These are phyloP conservation scores for Colletotrichum cereale DNA, from an alignment of 2,329 filamentous ascomycete species.

Conservation along the genomic window DNA sequence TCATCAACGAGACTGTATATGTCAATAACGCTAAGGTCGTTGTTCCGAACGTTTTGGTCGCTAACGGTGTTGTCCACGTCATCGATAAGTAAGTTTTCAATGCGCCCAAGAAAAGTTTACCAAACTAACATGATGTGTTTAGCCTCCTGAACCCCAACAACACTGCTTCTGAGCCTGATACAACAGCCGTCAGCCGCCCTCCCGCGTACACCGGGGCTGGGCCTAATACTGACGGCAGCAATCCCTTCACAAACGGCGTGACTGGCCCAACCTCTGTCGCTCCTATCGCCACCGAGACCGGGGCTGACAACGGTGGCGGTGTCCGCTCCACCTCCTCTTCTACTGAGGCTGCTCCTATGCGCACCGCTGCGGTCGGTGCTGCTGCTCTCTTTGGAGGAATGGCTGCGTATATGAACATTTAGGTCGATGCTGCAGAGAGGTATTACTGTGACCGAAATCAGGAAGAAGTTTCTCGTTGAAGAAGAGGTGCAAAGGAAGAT, in stretches of 20 bases:
- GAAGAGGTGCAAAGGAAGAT: rapidly evolving
- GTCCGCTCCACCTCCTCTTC: slow-evolving; percentile 50
- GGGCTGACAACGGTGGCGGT: slow-evolving; percentile 31
- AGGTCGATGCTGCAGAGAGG: neutral
- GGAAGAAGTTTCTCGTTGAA: neutral
- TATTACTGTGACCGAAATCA: too few species aligned
- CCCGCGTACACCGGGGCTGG: slow-evolving; percentile 68
- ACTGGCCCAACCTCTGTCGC: slow-evolving; percentile 56
- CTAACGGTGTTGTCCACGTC: slow-evolving; percentile 70
- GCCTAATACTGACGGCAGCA: slow-evolving; percentile 55
- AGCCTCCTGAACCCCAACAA: slow-evolving; percentile 70
- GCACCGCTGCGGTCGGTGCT: slow-evolving; percentile 56
- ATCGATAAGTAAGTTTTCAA: slow-evolving; percentile 63
- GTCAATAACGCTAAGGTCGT: slow-evolving; percentile 64
- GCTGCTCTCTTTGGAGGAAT: slow-evolving; percentile 61
- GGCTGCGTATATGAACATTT: slow-evolving; percentile 47
- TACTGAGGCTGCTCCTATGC: slow-evolving; percentile 46
- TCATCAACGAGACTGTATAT: slow-evolving; percentile 59
- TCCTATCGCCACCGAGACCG: slow-evolving; percentile 49
- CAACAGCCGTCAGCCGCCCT: slow-evolving; percentile 57
- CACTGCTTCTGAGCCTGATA: slow-evolving; percentile 56
- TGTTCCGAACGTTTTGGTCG: slow-evolving; percentile 61
- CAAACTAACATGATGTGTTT: neutral
- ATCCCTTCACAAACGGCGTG: slow-evolving; percentile 69
- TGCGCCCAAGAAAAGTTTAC: neutral